Evolutionary conservation across 306 rosid genomes (phyloP), one percentile per base, ranked within the genome.

Genomic region (Acmispon strigosus): DNA sequence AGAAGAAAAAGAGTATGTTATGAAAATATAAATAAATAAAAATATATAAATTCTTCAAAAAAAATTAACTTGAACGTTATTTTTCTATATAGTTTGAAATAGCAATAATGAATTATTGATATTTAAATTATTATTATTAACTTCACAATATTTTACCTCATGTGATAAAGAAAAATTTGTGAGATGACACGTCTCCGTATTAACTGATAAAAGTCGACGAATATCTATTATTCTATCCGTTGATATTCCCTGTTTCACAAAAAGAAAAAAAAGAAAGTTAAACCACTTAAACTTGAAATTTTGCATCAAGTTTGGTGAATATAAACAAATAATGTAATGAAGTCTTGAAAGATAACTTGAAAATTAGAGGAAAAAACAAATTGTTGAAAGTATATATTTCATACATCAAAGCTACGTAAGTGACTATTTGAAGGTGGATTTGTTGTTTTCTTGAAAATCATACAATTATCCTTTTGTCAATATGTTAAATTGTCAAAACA

Each of bases 171-270:
- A 85, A 81, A 88, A 90, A 67, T 84, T 91, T 2, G 99, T 91
- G 79, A 95, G 50, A 75, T 76, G 77, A 74, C 99, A 91, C 4
- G 96, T 89, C 62, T 87, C 91, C 0, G 75, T 84, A n/a, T 85
- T 83, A 51, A 84, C 95, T 1, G 88, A 80, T 56, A 95, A 54
- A 15, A 95, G 86, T 8, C 97, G 86, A 14, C 85, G 89, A 59
- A 91, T 83, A 54, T 95, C 99, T 27, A 95, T 89, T 5, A 91
- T 91, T 54, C 81, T 91, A 80, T 95, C 99, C 5, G 99, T 95
- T n/a, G 99, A 95, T 80, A 95, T 95, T 27, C 97, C 99, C 99
- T 95, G 95, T 36, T 74, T 42, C 74, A 70, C 14, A n/a, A 91
- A 74, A 79, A 82, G 86, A 48, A 43, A 10, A 29, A 41, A 1